Base-by-base conservation (phyloP, 495 filamentous ascomycete species). In the Penicillium samsonianum region DNA sequence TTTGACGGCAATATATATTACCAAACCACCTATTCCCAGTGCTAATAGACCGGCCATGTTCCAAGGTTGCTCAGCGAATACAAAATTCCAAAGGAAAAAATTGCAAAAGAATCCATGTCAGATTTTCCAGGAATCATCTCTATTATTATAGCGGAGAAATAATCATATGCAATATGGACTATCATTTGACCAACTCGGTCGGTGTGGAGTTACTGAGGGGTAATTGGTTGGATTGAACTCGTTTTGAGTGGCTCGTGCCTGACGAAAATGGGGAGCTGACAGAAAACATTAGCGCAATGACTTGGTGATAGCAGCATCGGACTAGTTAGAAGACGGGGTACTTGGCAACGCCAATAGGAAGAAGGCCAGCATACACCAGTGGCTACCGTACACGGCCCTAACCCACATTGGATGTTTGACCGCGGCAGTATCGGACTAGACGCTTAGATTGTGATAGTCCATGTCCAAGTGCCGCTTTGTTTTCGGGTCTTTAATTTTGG, bases 21-120 rank as follows among this genome's bases (percentile, higher is more conserved):
- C 6, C 11, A 59, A 23, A 61, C 71, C 33, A 69, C 62, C 47
- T 11, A 49, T 8, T 26, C 30, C 54, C 49, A 44, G 53, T 20
- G 44, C 3, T 11, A 40, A 7, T 11, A 53, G 19, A 37, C 49
- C 17, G 3, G 54, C 54, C 59, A 61, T 61, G 17, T 8, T 43
- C 19, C 3, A 22, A 43, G 5, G 10, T 46, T 35, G 44, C 25
- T 9, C 11, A 45, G 22, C 4, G 42, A 45, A 5, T 45, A 26
- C 11, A 26, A 23, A 14, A 10, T 8, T 2, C 5, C 17, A 19
- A 3, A 19, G n/a, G 28, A 33, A 20, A 23, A 31, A 28, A 35
- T n/a, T 35, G 14, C 14, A 35, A 35, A 35, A 35, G 5, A 16
- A 28, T 8, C 26, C 1, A 30, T 10, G 9, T 30, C 28, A 1